Conservation (phyloP, 495 filamentous ascomycete species). For the Aspergillus incahuasiensis region DNA sequence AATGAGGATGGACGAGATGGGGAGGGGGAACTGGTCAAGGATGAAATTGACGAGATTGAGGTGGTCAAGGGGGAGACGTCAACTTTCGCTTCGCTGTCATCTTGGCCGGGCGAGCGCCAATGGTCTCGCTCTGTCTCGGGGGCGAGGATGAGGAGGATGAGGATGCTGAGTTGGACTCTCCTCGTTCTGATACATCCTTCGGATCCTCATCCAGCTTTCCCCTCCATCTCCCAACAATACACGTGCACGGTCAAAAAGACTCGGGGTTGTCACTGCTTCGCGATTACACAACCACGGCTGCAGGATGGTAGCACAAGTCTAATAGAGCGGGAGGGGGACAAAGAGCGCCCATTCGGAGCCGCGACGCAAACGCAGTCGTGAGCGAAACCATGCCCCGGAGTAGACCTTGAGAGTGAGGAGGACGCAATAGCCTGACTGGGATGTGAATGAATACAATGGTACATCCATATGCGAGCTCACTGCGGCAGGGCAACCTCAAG, state of each 20-base stretch:
- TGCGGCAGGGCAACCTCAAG: too few species aligned
- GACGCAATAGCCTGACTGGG: background rate
- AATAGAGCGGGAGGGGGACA: conserved; percentile 59
- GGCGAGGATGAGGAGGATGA: background rate
- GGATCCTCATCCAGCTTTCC: background rate
- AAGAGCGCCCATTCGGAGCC: conserved; percentile 51
- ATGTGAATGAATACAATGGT: too few species aligned
- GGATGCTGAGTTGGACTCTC: background rate
- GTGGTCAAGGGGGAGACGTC: too few species aligned
- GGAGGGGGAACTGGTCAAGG: background rate
- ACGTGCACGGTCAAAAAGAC: conserved; percentile 58
- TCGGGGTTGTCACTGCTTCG: conserved; percentile 49
- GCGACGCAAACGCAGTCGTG: conserved; percentile 49
- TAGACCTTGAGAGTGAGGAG: conserved; percentile 28
- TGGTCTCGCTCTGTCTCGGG: conserved; percentile 32
- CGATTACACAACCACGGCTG: conserved; percentile 47
- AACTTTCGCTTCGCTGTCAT: conserved; percentile 35
- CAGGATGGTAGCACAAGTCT: conserved; percentile 35
- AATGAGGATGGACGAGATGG: background rate
- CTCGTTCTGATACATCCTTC: background rate
- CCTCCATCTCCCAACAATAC: conserved; percentile 47
- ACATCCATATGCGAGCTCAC: too few species aligned
- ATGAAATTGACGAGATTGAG: too few species aligned
- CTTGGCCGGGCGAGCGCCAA: conserved; percentile 52
- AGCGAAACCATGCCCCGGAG: conserved; percentile 40